A percentile compares a stretch with the other conserved stretches of the same genome.
Evolutionary conservation across 2,329 filamentous ascomycete genomes (phyloP).

Genomic region (Dactylellina drechsleri): DNA sequence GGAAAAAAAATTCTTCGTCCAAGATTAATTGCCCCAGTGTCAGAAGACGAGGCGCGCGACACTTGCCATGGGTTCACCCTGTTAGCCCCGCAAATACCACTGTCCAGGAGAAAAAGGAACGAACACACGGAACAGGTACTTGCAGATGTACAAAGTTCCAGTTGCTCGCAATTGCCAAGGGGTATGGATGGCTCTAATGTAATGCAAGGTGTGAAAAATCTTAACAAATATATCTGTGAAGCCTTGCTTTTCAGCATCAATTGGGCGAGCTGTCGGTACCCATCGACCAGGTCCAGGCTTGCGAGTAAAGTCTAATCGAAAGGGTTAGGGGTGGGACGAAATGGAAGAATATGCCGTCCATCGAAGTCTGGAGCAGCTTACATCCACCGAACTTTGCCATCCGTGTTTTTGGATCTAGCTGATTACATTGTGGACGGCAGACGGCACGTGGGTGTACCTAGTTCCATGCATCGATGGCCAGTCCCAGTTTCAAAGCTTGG

Average conservation of each 20-base stretch:
- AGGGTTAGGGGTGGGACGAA: conserved; percentile 33
- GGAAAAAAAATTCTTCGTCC: conserved; percentile 29
- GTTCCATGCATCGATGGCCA: conserved; percentile 18
- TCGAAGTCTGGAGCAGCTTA: neutral
- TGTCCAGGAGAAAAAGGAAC: conserved; percentile 40
- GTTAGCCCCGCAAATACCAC: conserved; percentile 54
- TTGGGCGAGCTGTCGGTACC: conserved; percentile 2
- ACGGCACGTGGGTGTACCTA: conserved; percentile 44
- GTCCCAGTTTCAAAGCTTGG: conserved; percentile 50
- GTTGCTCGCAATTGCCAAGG: no score
- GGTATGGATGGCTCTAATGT: no score
- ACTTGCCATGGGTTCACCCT: conserved; percentile 52
- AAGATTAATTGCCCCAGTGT: conserved; percentile 32
- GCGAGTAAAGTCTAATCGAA: conserved; percentile 13
- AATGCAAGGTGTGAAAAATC: conserved; percentile 46
- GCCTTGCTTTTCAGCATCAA: conserved; percentile 6
- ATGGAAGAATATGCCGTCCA: conserved; percentile 1
- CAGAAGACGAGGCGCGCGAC: conserved; percentile 46
- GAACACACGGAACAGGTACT: conserved; percentile 26
- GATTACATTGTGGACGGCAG: conserved; percentile 16
- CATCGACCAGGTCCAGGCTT: conserved; percentile 27
- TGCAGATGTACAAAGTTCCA: conserved; percentile 26
- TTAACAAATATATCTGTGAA: conserved; percentile 6
- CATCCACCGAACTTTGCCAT: conserved; percentile 24
- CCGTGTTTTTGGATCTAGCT: conserved; percentile 37